These are phyloP conservation scores for Cryptococcus sp. DNA, from an alignment of 1,284 basidiomycete species.

Conservation along the genomic window DNA sequence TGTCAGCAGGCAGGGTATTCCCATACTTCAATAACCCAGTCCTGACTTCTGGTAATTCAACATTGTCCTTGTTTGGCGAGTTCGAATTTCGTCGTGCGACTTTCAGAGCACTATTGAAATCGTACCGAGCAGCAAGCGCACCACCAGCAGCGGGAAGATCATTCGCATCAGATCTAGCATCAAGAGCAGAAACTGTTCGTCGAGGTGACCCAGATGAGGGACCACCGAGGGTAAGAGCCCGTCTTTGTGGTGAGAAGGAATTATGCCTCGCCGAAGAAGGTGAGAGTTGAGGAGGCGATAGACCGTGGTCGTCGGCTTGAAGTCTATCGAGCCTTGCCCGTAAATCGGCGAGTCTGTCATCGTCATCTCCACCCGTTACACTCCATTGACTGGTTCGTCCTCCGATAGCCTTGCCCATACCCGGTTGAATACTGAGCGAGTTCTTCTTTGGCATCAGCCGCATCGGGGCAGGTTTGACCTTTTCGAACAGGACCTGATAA, in stretches of 20 bases:
- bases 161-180: conserved; percentile 5
- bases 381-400: conserved; percentile 44
- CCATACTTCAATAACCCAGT: conserved; percentile 30
- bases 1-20: conserved; percentile 11
- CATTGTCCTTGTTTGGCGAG: conserved; percentile 20
- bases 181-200: conserved; percentile 3
- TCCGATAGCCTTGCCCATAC: conserved; percentile 36
- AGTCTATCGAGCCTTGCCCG: conserved; percentile 51
- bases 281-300: conserved; percentile 15
- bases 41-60: conserved; percentile 25
- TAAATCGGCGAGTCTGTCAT: conserved; percentile 48
- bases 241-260: conserved; percentile 8
- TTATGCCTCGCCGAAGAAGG: conserved; percentile 12
- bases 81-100: conserved; percentile 31
- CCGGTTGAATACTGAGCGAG: conserved; percentile 24
- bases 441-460: conserved; percentile 15
- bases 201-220: conserved; percentile 6
- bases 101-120: conserved; percentile 53
- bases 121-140: conserved; percentile 49
- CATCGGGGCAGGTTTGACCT: conserved; percentile 14
- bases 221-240: conserved; percentile 2
- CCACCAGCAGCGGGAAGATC: conserved; percentile 26
- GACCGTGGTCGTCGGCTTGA: conserved; percentile 47
- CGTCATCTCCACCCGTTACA: conserved; percentile 40
- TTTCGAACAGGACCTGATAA: conserved; percentile 59